phyloP scores from a whole-genome alignment of 352 stramenopile species.

The Phytophthora pinifolia region DNA sequence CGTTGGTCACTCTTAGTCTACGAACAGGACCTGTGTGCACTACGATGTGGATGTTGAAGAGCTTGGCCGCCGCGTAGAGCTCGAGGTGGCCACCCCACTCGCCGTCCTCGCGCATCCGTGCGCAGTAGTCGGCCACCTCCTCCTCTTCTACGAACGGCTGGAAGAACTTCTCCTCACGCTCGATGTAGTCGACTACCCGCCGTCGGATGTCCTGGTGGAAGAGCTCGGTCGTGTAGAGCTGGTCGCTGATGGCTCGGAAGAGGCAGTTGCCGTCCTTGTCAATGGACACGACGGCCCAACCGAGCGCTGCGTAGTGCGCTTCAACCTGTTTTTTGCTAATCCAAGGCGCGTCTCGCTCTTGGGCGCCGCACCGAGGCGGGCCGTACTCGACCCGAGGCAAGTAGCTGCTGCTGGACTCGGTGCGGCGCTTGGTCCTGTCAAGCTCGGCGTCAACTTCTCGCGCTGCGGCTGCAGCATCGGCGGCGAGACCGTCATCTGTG shows the following conservation, averaged over 20 bases:
- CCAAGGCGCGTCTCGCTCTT: constrained; percentile 33
- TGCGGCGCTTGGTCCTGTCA: constrained; percentile 12
- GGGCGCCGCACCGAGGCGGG: constrained; percentile 1
- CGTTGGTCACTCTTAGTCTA: constrained; percentile 45
- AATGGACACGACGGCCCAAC: constrained; percentile 34
- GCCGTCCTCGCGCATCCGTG: constrained; percentile 46
- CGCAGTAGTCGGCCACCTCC: constrained; percentile 39
- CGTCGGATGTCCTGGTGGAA: constrained; percentile 45
- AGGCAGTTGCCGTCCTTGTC: constrained; percentile 54
- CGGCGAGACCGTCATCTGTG: constrained; percentile 1
- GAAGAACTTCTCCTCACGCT: constrained; percentile 37
- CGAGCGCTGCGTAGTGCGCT: constrained; percentile 36
- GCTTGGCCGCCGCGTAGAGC: constrained; percentile 52
- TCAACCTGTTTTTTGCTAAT: constrained; percentile 40
- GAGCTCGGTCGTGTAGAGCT: constrained; percentile 49
- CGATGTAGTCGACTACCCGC: constrained; percentile 47
- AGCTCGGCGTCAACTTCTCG: constrained; percentile 13
- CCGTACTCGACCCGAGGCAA: constrained; percentile 21
- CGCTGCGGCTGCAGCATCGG: constrained; percentile 15
- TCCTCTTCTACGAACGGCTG: constrained; percentile 43
- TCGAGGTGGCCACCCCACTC: constrained; percentile 66
- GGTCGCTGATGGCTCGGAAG: constrained; percentile 58
- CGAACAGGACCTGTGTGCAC: constrained; percentile 54
- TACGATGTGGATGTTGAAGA: constrained; percentile 64
- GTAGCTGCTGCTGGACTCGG: constrained; percentile 8